These are phyloP conservation scores for Nephromyces sp. DNA, from an alignment of 169 alveolate species.

Conservation along the genomic window DNA sequence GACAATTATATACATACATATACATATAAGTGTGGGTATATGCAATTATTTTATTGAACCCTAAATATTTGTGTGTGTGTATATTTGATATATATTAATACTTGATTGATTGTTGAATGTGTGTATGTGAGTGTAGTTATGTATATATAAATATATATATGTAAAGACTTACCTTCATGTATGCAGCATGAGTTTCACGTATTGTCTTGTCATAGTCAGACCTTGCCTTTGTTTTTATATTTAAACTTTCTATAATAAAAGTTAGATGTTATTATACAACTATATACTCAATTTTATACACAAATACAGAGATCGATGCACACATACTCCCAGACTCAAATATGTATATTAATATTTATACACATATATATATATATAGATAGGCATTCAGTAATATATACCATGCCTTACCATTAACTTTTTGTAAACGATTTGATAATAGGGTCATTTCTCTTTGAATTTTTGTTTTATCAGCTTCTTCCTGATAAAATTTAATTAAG, in stretches of 20 bases:
- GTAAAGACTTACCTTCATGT: constrained; percentile 33
- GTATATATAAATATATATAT: neutral
- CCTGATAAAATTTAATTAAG: constrained; percentile 21
- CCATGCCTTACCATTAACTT: constrained; percentile 42
- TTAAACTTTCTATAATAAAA: constrained; percentile 50
- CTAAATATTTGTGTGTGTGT: neutral
- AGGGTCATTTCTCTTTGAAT: constrained; percentile 65
- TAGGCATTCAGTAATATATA: neutral
- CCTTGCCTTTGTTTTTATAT: constrained; percentile 71
- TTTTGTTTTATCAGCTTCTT: constrained; percentile 67
- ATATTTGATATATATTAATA: neutral
- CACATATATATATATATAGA: neutral
- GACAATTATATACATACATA: neutral
- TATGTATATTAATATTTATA: neutral
- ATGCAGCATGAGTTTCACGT: constrained; percentile 81
- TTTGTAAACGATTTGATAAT: constrained; percentile 60
- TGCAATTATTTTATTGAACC: neutral
- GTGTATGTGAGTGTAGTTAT: neutral
- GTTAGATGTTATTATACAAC: neutral
- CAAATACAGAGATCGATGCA: neutral
- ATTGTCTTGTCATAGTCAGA: constrained; percentile 84
- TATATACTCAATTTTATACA: neutral
- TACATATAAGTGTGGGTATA: neutral
- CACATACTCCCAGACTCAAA: no score
- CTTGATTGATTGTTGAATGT: neutral